These are phyloP conservation scores for Alternaria novae-zelandiae DNA, from an alignment of 2,329 filamentous ascomycete species.

Conservation along the genomic window DNA sequence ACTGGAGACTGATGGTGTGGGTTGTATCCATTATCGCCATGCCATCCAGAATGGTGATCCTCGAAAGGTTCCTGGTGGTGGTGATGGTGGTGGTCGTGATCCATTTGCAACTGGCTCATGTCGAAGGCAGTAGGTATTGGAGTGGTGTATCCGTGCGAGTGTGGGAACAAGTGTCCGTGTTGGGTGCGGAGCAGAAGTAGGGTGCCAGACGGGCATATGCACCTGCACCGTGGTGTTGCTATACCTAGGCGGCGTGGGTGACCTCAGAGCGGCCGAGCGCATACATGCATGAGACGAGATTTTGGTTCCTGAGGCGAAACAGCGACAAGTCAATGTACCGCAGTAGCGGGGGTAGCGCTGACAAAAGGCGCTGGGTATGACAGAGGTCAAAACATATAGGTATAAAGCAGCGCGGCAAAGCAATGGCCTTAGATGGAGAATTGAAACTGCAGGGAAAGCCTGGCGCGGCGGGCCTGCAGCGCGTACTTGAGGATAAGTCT, in stretches of 20 bases:
- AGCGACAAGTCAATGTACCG: constrained; percentile 31
- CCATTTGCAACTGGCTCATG: constrained; percentile 53
- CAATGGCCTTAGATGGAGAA: constrained; percentile 27
- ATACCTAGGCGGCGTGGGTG: constrained; percentile 40
- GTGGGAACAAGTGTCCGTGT: constrained; percentile 35
- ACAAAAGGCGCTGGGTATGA: constrained; percentile 37
- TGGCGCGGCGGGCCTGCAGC: constrained; percentile 41
- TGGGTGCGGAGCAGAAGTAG: constrained; percentile 29
- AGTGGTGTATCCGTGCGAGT: constrained; percentile 30
- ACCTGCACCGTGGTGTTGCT: constrained; percentile 34
- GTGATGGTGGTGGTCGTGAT: constrained; percentile 43
- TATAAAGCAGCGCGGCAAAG: constrained; percentile 29
- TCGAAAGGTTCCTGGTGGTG: constrained; percentile 44
- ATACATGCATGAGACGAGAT: constrained; percentile 48
- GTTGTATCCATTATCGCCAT: constrained; percentile 38
- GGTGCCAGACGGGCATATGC: constrained; percentile 42
- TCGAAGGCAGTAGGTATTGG: constrained; percentile 24
- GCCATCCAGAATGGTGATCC: constrained; percentile 43
- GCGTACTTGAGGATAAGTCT: constrained; percentile 46
- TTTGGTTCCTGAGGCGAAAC: constrained; percentile 46
- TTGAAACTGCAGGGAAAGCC: constrained; percentile 40
- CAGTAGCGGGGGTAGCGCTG: constrained; percentile 34
- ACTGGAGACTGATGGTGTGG: constrained; percentile 49
- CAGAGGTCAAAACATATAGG: constrained; percentile 25
- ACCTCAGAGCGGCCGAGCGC: constrained; percentile 42